Evolutionary conservation across 2,329 filamentous ascomycete genomes (phyloP).

Genomic region (Pseudopithomyces maydicus): DNA sequence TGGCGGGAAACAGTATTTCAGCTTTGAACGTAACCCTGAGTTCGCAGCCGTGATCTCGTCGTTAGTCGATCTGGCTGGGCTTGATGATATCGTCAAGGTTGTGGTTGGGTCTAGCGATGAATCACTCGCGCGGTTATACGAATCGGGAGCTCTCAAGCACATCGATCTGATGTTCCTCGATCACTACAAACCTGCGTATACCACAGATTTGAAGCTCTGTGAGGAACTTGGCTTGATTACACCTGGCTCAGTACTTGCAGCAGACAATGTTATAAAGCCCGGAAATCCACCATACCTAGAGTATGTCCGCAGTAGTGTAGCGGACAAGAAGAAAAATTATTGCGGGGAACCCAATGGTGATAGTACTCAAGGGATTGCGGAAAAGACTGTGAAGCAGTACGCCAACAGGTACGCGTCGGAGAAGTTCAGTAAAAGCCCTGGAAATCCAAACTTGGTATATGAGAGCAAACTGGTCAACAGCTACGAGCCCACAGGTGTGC

Average conservation of each 20-base stretch:
- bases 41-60: slow-evolving; percentile 73
- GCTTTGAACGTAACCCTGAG: slow-evolving; percentile 74
- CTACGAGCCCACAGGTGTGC: slow-evolving; percentile 70
- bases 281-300: slow-evolving; percentile 73
- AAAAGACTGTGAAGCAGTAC: slow-evolving; percentile 56
- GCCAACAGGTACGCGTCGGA: slow-evolving; percentile 53
- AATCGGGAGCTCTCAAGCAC: slow-evolving; percentile 57
- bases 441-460: slow-evolving; percentile 70
- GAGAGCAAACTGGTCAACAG: slow-evolving; percentile 67
- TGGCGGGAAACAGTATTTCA: slow-evolving; percentile 70
- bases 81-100: slow-evolving; percentile 72
- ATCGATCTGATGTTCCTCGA: slow-evolving; percentile 80
- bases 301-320: slow-evolving; percentile 69
- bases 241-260: slow-evolving; percentile 66
- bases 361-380: slow-evolving; percentile 48
- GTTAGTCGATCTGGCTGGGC: slow-evolving; percentile 74
- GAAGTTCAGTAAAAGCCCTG: slow-evolving; percentile 50
- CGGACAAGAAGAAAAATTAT: slow-evolving; percentile 61
- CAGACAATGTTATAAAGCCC: slow-evolving; percentile 74
- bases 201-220: slow-evolving; percentile 74
- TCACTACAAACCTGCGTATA: slow-evolving; percentile 79
- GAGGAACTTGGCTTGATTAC: slow-evolving; percentile 71
- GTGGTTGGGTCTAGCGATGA: slow-evolving; percentile 71
- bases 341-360: slow-evolving; percentile 37
- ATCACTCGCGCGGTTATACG: slow-evolving; percentile 66